A percentile compares a stretch with the other conserved stretches of the same genome.
Evolutionary conservation across 2,329 filamentous ascomycete species (phyloP).

Genomic region (Trichoderma citrinoviride): DNA sequence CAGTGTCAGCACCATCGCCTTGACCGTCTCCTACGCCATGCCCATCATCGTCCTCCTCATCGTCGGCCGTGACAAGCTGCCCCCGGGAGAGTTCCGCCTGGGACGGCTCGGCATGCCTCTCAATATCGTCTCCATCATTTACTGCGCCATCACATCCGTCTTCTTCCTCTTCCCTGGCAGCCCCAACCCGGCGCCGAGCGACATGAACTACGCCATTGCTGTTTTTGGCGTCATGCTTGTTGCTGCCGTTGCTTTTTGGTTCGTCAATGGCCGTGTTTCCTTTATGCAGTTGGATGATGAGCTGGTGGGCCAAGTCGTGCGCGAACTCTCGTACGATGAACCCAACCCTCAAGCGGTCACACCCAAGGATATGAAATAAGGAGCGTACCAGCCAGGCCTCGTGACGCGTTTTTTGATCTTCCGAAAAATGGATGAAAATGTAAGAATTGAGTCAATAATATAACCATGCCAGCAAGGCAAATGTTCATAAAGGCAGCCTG

Average conservation of each 20-base stretch:
- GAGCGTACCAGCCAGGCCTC: neutral
- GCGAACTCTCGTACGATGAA: neutral
- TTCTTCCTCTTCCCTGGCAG: conserved; percentile 54
- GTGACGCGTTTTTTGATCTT: neutral
- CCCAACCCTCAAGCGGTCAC: neutral
- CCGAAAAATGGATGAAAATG: neutral
- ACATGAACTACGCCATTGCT: conserved; percentile 58
- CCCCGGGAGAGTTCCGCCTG: conserved; percentile 45
- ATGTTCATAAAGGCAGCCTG: neutral
- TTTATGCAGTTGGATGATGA: conserved; percentile 27
- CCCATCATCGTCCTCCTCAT: conserved; percentile 49
- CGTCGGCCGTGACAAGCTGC: conserved; percentile 52
- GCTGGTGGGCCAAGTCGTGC: conserved; percentile 21
- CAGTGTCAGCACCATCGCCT: conserved; percentile 55
- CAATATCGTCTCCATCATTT: conserved; percentile 51
- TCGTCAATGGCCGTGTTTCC: conserved; percentile 43
- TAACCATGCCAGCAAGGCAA: neutral
- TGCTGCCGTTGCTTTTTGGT: conserved; percentile 50
- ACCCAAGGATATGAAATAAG: neutral
- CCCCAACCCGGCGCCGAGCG: conserved; percentile 44
- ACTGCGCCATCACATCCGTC: conserved; percentile 51
- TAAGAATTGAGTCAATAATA: no score
- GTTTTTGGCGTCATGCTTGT: conserved; percentile 56
- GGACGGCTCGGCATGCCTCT: conserved; percentile 44
- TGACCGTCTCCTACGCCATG: conserved; percentile 50